Evolutionary conservation across 164 flowering plant species (phyloP), one percentile per base, ranked within the genome.

Genomic region (Buxus sempervirens): DNA sequence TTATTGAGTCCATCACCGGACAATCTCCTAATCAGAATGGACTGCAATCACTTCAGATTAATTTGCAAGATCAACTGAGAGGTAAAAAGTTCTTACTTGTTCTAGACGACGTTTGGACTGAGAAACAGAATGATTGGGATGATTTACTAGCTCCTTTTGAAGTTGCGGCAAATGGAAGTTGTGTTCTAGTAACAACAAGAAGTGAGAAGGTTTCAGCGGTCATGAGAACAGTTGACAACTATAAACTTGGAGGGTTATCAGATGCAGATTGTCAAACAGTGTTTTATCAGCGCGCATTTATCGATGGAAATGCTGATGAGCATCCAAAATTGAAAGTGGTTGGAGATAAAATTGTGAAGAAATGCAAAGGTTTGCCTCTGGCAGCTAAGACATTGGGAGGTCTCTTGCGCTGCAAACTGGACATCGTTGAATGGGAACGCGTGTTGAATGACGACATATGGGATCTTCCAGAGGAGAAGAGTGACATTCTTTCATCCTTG

Each of bases 341-440:
- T 28, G 79, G 75, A 3, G 53, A 41, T 16, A 22, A 73, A 49
- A 73, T 82, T 18, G 80, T 64, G 25, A 63, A 57, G 4, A 79
- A 77, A 23, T 82, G 82, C 22, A 28, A 62, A 7, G 85, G 85
- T 4, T 58, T 77, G 24, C 82, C 82, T 14, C 67, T 79, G 25
- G 78, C 78, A 16, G 57, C 60, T 16, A 78, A 78, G 60, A 49
- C 64, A 6, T 36, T 76, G 6, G 84, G 80, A 0, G 64, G 70
- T 16, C 64, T 81, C 10, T 42, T 78, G 18, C 69, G 66, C 1
- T 62, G 28, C 2, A 53, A 72, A 32, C 1, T 19, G 10, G 70
- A 70, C 25, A 32, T 4, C 0, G 23, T 4, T 0, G 67, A 76
- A 19, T 78, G 81, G 84, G 19, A 66, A 12, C 25, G 14, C 13